These are phyloP conservation scores for Pelargonium citronellum DNA, from an alignment of 441 rosid genomes.

Conservation along the genomic window DNA sequence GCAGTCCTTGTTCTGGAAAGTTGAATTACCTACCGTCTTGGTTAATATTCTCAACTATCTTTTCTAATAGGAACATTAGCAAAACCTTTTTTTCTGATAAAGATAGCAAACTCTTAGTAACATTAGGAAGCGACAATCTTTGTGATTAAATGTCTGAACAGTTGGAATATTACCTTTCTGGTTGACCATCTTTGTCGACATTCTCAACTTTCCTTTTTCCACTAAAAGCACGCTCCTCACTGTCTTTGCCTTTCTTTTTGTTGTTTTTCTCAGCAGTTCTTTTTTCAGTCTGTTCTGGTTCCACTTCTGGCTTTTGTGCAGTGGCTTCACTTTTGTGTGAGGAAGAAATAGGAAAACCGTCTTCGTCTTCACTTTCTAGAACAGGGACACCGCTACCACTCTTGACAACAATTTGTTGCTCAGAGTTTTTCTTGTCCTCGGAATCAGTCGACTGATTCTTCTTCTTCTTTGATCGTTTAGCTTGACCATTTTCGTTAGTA, in stretches of 20 bases:
- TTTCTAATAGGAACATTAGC: no score
- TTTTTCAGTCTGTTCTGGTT: constrained; percentile 21
- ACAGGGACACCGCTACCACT: constrained; percentile 26
- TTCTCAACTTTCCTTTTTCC: constrained; percentile 60
- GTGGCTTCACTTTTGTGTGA: constrained; percentile 25
- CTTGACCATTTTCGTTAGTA: constrained; percentile 29
- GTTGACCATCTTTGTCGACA: constrained; percentile 44
- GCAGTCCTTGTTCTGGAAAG: no score
- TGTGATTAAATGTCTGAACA: not conserved
- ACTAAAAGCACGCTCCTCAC: constrained; percentile 28
- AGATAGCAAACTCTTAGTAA: no score
- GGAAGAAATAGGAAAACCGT: constrained; percentile 62
- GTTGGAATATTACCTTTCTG: constrained; percentile 42
- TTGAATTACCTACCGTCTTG: no score
- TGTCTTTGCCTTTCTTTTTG: constrained; percentile 32
- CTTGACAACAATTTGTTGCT: constrained; percentile 35
- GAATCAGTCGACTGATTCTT: constrained; percentile 30
- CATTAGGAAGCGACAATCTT: not conserved
- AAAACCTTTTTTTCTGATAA: no score
- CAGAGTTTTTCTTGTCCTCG: constrained; percentile 27
- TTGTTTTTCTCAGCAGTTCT: constrained; percentile 20
- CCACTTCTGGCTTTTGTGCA: constrained; percentile 25
- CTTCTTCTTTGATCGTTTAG: constrained; percentile 35
- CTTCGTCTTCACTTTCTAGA: constrained; percentile 89
- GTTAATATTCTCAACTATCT: no score